These are phyloP conservation scores for Magnusiomyces ingens DNA, from an alignment of 1,139 yeast genomes.

Conservation along the genomic window DNA sequence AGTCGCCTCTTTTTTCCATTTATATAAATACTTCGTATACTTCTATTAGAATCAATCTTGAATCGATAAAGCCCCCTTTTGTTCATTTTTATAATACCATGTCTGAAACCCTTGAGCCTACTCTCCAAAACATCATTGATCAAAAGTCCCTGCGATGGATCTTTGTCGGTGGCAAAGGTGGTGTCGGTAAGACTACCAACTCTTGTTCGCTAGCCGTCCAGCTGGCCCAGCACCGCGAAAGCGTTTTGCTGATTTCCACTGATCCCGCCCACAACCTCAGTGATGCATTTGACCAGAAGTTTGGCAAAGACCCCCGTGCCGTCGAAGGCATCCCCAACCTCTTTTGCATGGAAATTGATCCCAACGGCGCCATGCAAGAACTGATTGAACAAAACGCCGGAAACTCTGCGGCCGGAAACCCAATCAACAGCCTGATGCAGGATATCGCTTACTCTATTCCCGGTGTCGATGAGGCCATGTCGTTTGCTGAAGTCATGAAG, in stretches of 20 bases:
- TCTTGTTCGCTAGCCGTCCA: constrained; percentile 94
- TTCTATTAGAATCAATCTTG: not conserved
- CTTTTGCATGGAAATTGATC: constrained; percentile 98
- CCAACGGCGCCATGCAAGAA: constrained; percentile 88
- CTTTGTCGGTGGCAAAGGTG: constrained; percentile 98
- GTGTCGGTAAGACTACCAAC: constrained; percentile 97
- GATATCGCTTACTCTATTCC: constrained; percentile 95
- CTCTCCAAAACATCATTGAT: constrained; percentile 37
- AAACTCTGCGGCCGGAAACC: constrained; percentile 20
- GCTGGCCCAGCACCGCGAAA: constrained; percentile 69
- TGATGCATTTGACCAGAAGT: constrained; percentile 97
- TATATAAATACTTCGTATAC: not conserved
- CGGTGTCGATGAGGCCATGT: constrained; percentile 95
- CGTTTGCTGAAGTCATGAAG: constrained; percentile 95
- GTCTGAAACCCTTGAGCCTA: constrained; percentile 30
- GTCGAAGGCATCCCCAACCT: constrained; percentile 84
- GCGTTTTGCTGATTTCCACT: constrained; percentile 84
- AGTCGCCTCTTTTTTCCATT: too few relatives aligned
- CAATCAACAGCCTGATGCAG: constrained; percentile 53
- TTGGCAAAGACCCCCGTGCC: constrained; percentile 90
- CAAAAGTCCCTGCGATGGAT: constrained; percentile 75
- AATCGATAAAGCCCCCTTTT: too few relatives aligned
- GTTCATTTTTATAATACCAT: not conserved
- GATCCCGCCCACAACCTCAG: constrained; percentile 97
- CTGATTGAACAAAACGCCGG: constrained; percentile 51